phyloP scores from a whole-genome alignment of 164 flowering plant genomes.

The Aristolochia fimbriata region DNA sequence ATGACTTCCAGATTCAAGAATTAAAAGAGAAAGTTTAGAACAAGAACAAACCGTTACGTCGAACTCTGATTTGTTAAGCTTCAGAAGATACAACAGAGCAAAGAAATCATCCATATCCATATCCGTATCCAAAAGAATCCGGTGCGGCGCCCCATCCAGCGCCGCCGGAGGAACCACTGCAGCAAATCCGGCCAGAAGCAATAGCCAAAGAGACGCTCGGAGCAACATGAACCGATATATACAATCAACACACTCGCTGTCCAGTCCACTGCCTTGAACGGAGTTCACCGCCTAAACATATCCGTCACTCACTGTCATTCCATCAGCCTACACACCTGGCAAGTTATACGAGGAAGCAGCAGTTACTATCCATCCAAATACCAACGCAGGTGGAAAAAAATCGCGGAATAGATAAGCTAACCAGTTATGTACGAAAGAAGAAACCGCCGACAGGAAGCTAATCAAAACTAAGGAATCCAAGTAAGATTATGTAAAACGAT shows the following conservation, averaged over 20 bases:
- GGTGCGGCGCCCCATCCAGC: conserved; percentile 22
- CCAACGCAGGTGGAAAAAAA: too few relatives aligned
- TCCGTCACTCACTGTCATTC: background rate
- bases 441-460: too few relatives aligned
- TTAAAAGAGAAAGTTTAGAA: background rate
- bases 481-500: too few relatives aligned
- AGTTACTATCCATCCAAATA: too few relatives aligned
- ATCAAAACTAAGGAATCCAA: too few relatives aligned
- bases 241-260: too few relatives aligned
- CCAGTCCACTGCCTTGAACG: too few relatives aligned
- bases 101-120: conserved; percentile 90
- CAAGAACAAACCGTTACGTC: conserved; percentile 42
- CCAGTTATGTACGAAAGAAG: too few relatives aligned
- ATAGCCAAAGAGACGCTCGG: background rate
- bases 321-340: background rate
- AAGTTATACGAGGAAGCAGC: too few relatives aligned
- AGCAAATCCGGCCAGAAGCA: background rate
- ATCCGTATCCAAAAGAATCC: conserved; percentile 79
- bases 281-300: too few relatives aligned
- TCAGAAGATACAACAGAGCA: conserved; percentile 72
- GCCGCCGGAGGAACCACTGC: conserved; percentile 7
- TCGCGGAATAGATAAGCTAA: too few relatives aligned
- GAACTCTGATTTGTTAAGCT: conserved; percentile 67
- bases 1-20: background rate
- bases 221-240: too few relatives aligned